These are phyloP conservation scores for Clitopilus hobsonii DNA, from an alignment of 768 basidiomycete genomes.

Conservation along the genomic window DNA sequence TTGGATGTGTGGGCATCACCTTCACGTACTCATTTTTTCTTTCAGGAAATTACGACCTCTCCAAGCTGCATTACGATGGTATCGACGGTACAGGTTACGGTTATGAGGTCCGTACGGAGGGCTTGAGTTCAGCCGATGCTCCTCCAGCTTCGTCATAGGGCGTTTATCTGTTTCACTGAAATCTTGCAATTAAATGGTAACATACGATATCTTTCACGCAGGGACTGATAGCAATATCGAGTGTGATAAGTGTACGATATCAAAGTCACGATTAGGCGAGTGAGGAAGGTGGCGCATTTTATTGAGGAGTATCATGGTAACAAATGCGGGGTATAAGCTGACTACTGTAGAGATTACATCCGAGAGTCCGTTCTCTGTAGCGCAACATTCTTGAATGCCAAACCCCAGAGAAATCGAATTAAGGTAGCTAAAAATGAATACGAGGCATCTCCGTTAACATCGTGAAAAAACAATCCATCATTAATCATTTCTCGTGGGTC, in stretches of 20 bases:
- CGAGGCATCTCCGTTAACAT: no score
- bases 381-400: not conserved
- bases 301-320: no score
- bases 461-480: no score
- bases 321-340: not conserved
- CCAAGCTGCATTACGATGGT: constrained; percentile 88
- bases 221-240: no score
- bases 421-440: no score
- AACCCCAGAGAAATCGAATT: not conserved
- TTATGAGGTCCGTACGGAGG: constrained; percentile 67
- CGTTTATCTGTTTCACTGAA: constrained; percentile 3
- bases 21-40: constrained; percentile 8
- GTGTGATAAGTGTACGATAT: no score
- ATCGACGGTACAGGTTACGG: constrained; percentile 77
- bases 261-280: no score
- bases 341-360: not conserved
- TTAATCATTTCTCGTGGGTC: no score
- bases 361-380: not conserved
- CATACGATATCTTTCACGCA: no score
- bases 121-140: constrained; percentile 48
- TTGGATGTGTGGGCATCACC: not conserved
- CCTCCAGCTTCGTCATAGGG: constrained; percentile 25
- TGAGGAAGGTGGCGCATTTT: no score
- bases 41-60: constrained; percentile 88
- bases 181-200: no score